A percentile compares a stretch with the other conserved stretches of the same genome.
Conservation (phyloP, 495 filamentous ascomycete genomes). For the Podospora pseudoanserina region DNA sequence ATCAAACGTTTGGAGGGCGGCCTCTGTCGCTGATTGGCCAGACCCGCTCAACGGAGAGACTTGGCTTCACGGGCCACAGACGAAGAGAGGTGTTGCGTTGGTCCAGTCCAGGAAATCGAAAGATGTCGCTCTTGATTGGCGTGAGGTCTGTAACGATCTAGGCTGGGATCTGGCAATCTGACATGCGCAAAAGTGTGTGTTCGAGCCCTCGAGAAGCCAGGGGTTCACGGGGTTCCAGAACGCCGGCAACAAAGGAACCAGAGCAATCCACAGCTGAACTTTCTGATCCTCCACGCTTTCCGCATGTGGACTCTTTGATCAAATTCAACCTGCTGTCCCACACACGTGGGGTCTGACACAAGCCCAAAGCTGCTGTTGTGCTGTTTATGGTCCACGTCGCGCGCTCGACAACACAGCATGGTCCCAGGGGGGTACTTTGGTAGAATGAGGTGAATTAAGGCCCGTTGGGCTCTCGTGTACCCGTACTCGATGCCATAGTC, state of each 20-base stretch:
- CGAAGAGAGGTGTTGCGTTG: slow-evolving; percentile 6
- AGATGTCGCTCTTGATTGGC: slow-evolving; percentile 1
- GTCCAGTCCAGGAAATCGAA: neutral
- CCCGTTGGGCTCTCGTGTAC: neutral
- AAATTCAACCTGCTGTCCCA: neutral
- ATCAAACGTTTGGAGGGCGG: slow-evolving; percentile 6
- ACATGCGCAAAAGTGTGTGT: slow-evolving; percentile 1
- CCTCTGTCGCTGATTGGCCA: slow-evolving; percentile 10
- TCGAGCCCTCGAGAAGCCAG: neutral
- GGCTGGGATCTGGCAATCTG: neutral
- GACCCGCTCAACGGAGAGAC: neutral
- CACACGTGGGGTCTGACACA: neutral
- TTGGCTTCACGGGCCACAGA: neutral
- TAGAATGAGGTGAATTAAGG: neutral
- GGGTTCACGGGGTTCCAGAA: neutral
- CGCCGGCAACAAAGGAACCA: neutral
- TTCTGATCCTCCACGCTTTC: neutral
- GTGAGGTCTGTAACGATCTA: slow-evolving; percentile 1
- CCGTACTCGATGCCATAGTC: neutral
- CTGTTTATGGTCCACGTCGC: neutral
- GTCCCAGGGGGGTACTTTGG: neutral
- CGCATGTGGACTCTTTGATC: neutral
- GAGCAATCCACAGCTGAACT: neutral
- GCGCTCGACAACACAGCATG: neutral
- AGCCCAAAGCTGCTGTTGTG: neutral